These are phyloP conservation scores for Erysimum pusillum DNA, from an alignment of 441 rosid species.

Conservation along the genomic window DNA sequence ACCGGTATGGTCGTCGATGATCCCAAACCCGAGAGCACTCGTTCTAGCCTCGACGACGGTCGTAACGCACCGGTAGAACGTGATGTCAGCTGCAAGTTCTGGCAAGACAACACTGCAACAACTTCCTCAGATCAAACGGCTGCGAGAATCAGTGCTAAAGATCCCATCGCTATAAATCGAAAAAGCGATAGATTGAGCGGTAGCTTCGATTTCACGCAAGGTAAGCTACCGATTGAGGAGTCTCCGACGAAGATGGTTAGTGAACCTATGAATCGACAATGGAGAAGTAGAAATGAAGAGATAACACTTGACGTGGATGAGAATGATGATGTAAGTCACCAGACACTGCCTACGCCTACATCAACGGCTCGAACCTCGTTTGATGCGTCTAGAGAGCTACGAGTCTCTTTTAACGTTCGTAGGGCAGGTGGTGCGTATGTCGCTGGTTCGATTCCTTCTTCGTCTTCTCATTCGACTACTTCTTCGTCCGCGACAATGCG, in stretches of 20 bases:
- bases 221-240: slow-evolving; percentile 47
- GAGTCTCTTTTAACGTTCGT: slow-evolving; percentile 65
- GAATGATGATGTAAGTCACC: slow-evolving; percentile 50
- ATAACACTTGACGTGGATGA: slow-evolving; percentile 78
- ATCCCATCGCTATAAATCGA: not conserved
- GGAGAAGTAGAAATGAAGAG: slow-evolving; percentile 53
- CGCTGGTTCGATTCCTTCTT: slow-evolving; percentile 36
- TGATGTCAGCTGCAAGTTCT: slow-evolving; percentile 48
- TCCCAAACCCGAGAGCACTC: slow-evolving; percentile 26
- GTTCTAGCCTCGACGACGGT: slow-evolving; percentile 23
- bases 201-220: slow-evolving; percentile 48
- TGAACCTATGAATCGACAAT: slow-evolving; percentile 18
- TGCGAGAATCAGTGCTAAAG: slow-evolving; percentile 15
- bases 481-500: slow-evolving; percentile 37
- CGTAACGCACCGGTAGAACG: slow-evolving; percentile 30
- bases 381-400: slow-evolving; percentile 48
- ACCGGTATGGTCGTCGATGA: slow-evolving; percentile 19
- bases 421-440: slow-evolving; percentile 35
- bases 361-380: slow-evolving; percentile 43
- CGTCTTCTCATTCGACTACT: slow-evolving; percentile 29
- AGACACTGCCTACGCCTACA: slow-evolving; percentile 36
- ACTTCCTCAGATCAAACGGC: slow-evolving; percentile 7
- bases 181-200: slow-evolving; percentile 24
- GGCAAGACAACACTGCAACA: slow-evolving; percentile 41
- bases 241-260: slow-evolving; percentile 33